A percentile compares a stretch with the other conserved stretches of the same genome.
Evolutionary conservation across 202 grass and related monocot species (phyloP).

Genomic region (Zoysia matrella): DNA sequence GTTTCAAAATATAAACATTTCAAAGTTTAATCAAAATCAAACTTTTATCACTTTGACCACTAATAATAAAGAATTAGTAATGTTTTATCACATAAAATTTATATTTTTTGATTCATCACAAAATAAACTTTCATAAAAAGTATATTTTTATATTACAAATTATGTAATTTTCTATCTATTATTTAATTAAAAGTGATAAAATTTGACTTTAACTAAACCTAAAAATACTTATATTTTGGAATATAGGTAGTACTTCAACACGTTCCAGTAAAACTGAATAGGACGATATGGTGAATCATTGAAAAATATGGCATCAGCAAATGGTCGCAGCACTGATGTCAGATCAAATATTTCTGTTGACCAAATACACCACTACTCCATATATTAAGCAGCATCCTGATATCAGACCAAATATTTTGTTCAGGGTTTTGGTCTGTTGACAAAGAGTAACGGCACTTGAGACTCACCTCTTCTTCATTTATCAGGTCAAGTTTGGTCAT

Average conservation of each 20-base stretch:
- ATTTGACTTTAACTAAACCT: too few relatives aligned
- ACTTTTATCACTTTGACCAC: too few relatives aligned
- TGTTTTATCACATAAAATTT: too few relatives aligned
- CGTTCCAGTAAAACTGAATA: not conserved
- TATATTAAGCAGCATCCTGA: not conserved
- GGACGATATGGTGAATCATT: not conserved
- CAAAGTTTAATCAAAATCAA: too few relatives aligned
- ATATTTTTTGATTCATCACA: too few relatives aligned
- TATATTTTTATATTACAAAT: not conserved
- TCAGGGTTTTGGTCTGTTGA: not conserved
- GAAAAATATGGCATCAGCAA: conserved; percentile 4
- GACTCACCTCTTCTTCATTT: conserved; percentile 78
- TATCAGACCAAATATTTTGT: not conserved
- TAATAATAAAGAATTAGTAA: too few relatives aligned
- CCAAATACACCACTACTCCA: conserved; percentile 7
- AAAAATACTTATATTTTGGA: too few relatives aligned
- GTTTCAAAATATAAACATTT: too few relatives aligned
- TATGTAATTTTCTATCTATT: too few relatives aligned
- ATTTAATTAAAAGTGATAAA: too few relatives aligned
- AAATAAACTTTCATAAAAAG: too few relatives aligned
- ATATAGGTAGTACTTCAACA: too few relatives aligned
- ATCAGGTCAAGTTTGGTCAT: conserved; percentile 66
- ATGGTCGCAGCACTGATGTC: not conserved
- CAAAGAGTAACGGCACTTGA: conserved; percentile 14
- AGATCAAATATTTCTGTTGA: not conserved